Conservation (phyloP, 192 early-diverging fungal genomes). For the Backusella parvicylindrica region DNA sequence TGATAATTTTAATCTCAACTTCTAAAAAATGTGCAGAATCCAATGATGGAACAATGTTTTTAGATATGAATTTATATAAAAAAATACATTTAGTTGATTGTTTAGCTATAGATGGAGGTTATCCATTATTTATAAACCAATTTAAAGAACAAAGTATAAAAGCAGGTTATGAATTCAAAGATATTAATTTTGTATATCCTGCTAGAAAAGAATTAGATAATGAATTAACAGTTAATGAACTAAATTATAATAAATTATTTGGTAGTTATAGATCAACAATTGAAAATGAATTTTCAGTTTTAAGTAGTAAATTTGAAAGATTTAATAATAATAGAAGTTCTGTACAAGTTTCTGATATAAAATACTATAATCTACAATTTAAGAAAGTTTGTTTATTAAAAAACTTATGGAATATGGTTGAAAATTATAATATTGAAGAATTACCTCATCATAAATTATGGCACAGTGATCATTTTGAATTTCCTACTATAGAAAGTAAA, state of each 20-base stretch:
- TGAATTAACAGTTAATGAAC: not conserved
- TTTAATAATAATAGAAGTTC: not conserved
- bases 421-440: not conserved
- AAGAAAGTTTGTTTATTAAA: not conserved
- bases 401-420: not conserved
- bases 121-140: not conserved
- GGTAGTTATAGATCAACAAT: not conserved
- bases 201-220: not conserved
- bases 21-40: not conserved
- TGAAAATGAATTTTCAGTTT: not conserved
- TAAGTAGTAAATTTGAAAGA: slow-evolving; percentile 2
- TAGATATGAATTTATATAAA: not conserved
- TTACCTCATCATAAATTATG: not conserved
- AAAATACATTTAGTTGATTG: not conserved
- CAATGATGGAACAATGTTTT: not conserved
- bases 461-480: not conserved
- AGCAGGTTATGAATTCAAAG: not conserved
- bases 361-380: not conserved
- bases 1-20: not conserved
- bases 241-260: not conserved
- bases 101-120: not conserved
- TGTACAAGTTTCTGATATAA: not conserved
- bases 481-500: not conserved
- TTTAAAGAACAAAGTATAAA: not conserved
- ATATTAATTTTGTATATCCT: not conserved